Evolutionary conservation across 2,329 filamentous ascomycete species (phyloP).

Genomic region (Paecilomyces variotii): DNA sequence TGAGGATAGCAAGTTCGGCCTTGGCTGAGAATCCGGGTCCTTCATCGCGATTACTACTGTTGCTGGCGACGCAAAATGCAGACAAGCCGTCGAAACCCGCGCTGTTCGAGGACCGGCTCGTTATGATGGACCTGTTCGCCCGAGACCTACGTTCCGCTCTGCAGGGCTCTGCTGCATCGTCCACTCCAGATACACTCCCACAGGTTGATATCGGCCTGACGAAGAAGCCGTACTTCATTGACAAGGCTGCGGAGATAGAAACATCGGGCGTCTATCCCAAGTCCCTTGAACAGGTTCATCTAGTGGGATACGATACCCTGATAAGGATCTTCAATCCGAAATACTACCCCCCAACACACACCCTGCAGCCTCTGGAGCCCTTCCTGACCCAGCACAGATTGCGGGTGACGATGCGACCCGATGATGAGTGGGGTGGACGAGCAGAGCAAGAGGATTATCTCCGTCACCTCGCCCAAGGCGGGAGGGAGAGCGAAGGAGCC

Average conservation of each 20-base stretch:
- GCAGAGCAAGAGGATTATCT: constrained; percentile 34
- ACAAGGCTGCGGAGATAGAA: constrained; percentile 40
- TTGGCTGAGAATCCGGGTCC: constrained; percentile 29
- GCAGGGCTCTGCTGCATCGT: constrained; percentile 6
- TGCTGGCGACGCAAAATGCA: constrained; percentile 58
- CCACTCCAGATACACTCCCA: constrained; percentile 13
- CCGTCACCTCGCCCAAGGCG: constrained; percentile 28
- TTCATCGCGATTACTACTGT: constrained; percentile 43
- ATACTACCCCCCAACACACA: constrained; percentile 41
- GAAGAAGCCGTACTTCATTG: constrained; percentile 41
- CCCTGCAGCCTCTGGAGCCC: constrained; percentile 31
- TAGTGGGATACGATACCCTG: constrained; percentile 43
- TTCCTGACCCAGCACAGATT: constrained; percentile 38
- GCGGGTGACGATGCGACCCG: constrained; percentile 36
- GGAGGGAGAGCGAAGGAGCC: constrained; percentile 27
- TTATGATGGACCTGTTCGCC: constrained; percentile 43
- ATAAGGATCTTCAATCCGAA: constrained; percentile 42
- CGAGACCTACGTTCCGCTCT: constrained; percentile 31
- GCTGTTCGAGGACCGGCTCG: constrained; percentile 40
- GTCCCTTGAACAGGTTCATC: constrained; percentile 37
- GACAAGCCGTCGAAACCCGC: constrained; percentile 50
- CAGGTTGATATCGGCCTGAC: constrained; percentile 41
- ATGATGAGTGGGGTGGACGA: constrained; percentile 31
- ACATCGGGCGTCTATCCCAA: constrained; percentile 26
- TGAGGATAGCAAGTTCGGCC: constrained; percentile 47